Conservation (phyloP, 2,329 filamentous ascomycete species). For the Geoglossum cookeanum region DNA sequence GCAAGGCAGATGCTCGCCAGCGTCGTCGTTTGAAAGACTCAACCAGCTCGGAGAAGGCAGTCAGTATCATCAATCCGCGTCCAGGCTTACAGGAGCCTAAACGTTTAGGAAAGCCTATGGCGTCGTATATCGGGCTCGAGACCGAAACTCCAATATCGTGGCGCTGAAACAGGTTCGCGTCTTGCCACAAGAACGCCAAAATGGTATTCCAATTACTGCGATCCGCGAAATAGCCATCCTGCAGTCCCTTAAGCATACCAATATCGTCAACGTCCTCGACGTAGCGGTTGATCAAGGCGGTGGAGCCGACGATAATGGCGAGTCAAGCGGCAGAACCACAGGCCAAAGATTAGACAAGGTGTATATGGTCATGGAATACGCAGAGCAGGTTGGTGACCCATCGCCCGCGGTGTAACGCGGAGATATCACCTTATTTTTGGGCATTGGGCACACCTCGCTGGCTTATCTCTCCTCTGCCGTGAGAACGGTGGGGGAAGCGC, state of each 20-base stretch:
- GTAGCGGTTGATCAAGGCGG: conserved; percentile 16
- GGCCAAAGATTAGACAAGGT: conserved; percentile 15
- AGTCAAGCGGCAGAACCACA: background rate
- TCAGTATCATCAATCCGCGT: conserved; percentile 9
- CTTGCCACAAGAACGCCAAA: conserved; percentile 17
- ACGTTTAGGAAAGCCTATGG: conserved; percentile 15
- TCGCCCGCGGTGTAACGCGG: conserved; percentile 5
- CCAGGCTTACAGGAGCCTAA: background rate
- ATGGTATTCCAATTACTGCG: conserved; percentile 19
- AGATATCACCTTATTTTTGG: conserved; percentile 3
- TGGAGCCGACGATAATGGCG: background rate
- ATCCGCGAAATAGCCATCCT: conserved; percentile 21
- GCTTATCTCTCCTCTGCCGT: conserved; percentile 16
- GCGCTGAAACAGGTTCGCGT: conserved; percentile 21
- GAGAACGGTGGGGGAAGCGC: conserved; percentile 10
- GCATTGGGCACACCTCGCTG: conserved; percentile 13
- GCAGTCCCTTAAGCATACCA: conserved; percentile 17
- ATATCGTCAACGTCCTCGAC: conserved; percentile 19
- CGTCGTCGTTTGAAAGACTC: conserved; percentile 17
- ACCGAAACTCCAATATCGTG: conserved; percentile 16
- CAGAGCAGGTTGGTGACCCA: conserved; percentile 19
- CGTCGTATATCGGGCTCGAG: conserved; percentile 18
- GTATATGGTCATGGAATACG: conserved; percentile 22
- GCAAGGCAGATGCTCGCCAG: conserved; percentile 17
- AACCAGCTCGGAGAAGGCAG: conserved; percentile 20